Base-by-base conservation (phyloP, 2,329 filamentous ascomycete genomes). In the Fusarium udum region DNA sequence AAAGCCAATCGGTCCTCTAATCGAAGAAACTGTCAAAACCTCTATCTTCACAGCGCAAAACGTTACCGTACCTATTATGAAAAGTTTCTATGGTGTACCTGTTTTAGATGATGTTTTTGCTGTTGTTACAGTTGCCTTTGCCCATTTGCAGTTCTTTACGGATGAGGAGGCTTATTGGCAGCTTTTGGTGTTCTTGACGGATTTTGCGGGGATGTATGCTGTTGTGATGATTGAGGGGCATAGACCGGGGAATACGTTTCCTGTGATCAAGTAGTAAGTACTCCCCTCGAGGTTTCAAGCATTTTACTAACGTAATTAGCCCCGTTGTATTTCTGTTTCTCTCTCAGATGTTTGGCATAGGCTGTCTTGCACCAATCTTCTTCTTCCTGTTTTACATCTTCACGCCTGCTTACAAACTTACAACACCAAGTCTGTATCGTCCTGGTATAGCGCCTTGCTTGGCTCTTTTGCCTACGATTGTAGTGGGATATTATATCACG, bases 201-300 rank as follows among this genome's bases (percentile, higher is more conserved):
- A 81, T 7, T 78, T 71, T 56, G 75, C 69, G 32, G 73, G 75
- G 13, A 56, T 80, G 61, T 79, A 78, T 49, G 73, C 75, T 34
- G 71, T 81, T 20, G 26, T 79, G 8, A 37, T 78, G 55, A 43
- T 79, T 1, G 79, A 81, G 63, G 71, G 71, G 10, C 72, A 69
- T 31, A 64, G 79, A 7, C 61, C 36, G 1, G 65, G 57, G 1
- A 75, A 79, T 24, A 58, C 24, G 1, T 64, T 65, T 24, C 69
- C 66, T 6, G 16, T 77, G 1, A 68, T 79, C 16, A 73, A 69
- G 43, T 79, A 45, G 42, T 45, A 45, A 45, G 42, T 43, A 16
- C 16, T 37, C 11, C 36, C 0, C 18, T 37, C 36, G 18, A 16
- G 36, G 10, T 20, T 37, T 37, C 18, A 37, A 37, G 18, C 10